phyloP scores from a whole-genome alignment of 345 rosid species.

The Eucalyptus sideroxylon region DNA sequence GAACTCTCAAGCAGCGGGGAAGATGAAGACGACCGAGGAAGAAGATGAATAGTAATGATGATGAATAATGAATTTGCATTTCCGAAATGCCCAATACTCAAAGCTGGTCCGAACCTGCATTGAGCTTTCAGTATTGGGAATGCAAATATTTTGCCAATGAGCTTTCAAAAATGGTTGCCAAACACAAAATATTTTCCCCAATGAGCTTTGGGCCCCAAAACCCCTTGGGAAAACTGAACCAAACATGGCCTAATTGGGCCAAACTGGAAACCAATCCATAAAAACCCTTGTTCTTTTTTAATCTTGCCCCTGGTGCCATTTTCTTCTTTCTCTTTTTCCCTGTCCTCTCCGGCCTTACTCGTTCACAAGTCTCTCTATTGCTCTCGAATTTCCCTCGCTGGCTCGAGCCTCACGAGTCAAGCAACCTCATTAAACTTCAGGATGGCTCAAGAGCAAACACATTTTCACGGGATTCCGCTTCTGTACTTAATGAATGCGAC shows the following conservation, averaged over 20 bases:
- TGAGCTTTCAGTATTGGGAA: too few species aligned
- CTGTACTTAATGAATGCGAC: neutral
- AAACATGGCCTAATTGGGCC: neutral
- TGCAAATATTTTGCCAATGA: too few species aligned
- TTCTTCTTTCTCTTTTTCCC: neutral
- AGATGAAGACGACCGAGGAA: too few species aligned
- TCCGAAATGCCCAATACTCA: too few species aligned
- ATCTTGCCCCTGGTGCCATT: neutral
- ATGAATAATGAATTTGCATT: too few species aligned
- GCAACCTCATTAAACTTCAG: neutral
- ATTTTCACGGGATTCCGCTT: neutral
- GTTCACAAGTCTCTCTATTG: neutral
- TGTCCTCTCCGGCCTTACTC: neutral
- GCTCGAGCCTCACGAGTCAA: neutral
- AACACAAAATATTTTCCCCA: too few species aligned
- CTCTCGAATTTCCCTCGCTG: neutral
- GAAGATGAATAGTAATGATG: too few species aligned
- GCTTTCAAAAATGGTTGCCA: too few species aligned
- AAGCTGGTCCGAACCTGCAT: fast-evolving
- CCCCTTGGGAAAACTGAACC: too few species aligned
- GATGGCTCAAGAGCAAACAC: neutral
- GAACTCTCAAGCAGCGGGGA: too few species aligned
- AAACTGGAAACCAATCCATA: neutral
- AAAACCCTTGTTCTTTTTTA: neutral
- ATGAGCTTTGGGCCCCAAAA: too few species aligned